These are phyloP conservation scores for Glycyrrhiza uralensis DNA, from an alignment of 306 rosid genomes.

Conservation along the genomic window DNA sequence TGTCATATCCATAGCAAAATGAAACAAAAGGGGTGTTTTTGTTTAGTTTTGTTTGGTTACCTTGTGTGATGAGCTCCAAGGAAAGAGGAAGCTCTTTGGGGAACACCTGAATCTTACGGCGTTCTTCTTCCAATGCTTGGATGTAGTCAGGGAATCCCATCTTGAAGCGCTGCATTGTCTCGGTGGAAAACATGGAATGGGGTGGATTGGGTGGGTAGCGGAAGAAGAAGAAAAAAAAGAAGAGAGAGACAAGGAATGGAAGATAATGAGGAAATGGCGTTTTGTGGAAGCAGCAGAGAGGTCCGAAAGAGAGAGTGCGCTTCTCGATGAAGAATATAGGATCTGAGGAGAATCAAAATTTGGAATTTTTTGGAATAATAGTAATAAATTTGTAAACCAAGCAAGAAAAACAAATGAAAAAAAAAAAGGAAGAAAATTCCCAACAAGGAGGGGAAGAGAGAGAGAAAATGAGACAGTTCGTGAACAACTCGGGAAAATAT, in stretches of 20 bases:
- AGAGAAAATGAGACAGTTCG: conserved; percentile 18
- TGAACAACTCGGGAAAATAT: conserved; percentile 27
- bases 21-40: not conserved
- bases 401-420: not conserved
- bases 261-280: conserved; percentile 33
- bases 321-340: conserved; percentile 52
- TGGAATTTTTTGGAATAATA: conserved; percentile 66
- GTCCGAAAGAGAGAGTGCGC: not conserved
- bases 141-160: conserved; percentile 51
- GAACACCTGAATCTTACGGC: conserved; percentile 61
- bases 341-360: conserved; percentile 57
- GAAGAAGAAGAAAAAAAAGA: not conserved
- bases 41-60: conserved; percentile 24
- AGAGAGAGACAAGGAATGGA: too few species aligned
- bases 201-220: too few species aligned
- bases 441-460: not conserved
- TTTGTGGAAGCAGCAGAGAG: conserved; percentile 31
- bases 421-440: not conserved
- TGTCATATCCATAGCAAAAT: not conserved
- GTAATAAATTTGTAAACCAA: conserved; percentile 51
- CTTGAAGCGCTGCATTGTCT: conserved; percentile 52
- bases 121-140: conserved; percentile 64
- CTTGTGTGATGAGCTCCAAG: conserved; percentile 67
- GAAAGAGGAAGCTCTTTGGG: conserved; percentile 83
- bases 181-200: conserved; percentile 28